Base-by-base conservation (phyloP, 495 filamentous ascomycete species). In the Penicillium odoratum region DNA sequence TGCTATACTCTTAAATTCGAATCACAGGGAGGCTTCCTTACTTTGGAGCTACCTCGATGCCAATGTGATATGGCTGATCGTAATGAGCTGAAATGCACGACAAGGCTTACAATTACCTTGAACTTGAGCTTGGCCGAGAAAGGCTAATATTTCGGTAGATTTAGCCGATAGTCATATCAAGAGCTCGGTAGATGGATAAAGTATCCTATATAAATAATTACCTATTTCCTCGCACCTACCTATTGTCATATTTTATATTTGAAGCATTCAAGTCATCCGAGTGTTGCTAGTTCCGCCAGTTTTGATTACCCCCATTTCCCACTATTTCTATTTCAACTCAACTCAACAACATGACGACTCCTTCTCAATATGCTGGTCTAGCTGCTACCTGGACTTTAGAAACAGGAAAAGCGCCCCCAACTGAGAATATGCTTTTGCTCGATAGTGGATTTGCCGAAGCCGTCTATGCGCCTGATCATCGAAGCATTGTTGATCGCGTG, bases 341-440 rank as follows among this genome's bases (percentile, higher is more conserved):
- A 15, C 38, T 40, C 38, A 40, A 40, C 21, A 47, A 5, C 13
- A 48, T 48, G 46, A 26, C 46, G n/a, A 26, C 26, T 40, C 38
- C 38, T 48, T 48, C 46, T 48, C 46, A 48, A 16, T 30, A 48
- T 48, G 11, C 46, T n/a, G 46, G 46, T 13, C 46, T 48, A 15
- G 46, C 46, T 11, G 46, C 46, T 5, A 48, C 46, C 26, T 48
- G 46, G 46, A 48, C 46, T 6, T 30, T 48, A n/a, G 2, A 48
- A 31, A 48, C 46, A n/a, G 46, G 46, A 31, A 48, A 4, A 1
- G 25, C 26, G 11, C 46, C 46, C 13, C 26, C 46, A 3, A 48
- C 26, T n/a, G 46, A 48, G 46, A n/a, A 26, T 3, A 48, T 48
- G 0, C 2, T 30, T 30, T 2, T 48, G 16, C 21, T 31, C 4